phyloP scores from a whole-genome alignment of 2,329 filamentous ascomycete species.

The Pyrenochaeta sp. region DNA sequence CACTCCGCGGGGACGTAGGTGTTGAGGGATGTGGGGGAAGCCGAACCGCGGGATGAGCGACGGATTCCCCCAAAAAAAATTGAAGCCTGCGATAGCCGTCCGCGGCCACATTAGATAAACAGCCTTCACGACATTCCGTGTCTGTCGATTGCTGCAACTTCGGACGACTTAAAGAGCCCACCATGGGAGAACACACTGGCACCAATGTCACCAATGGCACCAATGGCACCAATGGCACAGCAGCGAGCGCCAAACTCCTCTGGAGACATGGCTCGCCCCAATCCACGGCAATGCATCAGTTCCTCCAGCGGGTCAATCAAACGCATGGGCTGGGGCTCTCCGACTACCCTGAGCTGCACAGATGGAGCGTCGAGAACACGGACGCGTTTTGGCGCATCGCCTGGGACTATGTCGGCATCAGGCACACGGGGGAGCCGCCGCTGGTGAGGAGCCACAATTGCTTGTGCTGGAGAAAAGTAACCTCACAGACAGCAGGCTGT shows the following conservation, averaged over 20 bases:
- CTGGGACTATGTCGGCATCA: constrained; percentile 83
- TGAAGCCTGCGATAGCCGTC: constrained; percentile 8
- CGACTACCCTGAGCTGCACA: constrained; percentile 77
- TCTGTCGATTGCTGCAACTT: too few relatives aligned
- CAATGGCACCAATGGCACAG: constrained; percentile 34
- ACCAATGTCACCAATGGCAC: too few relatives aligned
- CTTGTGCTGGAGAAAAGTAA: neutral
- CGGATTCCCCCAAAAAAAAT: constrained; percentile 6
- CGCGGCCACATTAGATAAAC: neutral
- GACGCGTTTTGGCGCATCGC: constrained; percentile 83
- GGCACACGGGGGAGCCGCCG: constrained; percentile 68
- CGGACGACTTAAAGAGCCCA: too few relatives aligned
- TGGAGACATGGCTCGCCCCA: constrained; percentile 75
- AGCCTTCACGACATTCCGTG: neutral
- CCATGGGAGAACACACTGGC: too few relatives aligned
- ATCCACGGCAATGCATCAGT: constrained; percentile 74
- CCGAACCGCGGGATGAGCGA: constrained; percentile 8
- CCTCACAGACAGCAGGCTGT: constrained; percentile 66
- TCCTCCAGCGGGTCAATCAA: constrained; percentile 72
- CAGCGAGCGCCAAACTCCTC: constrained; percentile 49
- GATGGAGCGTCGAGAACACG: constrained; percentile 83
- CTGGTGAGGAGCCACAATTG: constrained; percentile 55
- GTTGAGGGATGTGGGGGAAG: constrained; percentile 4
- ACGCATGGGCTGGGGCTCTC: constrained; percentile 69
- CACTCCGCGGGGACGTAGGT: neutral